Conservation (phyloP, 306 rosid species). For the Gleditsia sinensis region DNA sequence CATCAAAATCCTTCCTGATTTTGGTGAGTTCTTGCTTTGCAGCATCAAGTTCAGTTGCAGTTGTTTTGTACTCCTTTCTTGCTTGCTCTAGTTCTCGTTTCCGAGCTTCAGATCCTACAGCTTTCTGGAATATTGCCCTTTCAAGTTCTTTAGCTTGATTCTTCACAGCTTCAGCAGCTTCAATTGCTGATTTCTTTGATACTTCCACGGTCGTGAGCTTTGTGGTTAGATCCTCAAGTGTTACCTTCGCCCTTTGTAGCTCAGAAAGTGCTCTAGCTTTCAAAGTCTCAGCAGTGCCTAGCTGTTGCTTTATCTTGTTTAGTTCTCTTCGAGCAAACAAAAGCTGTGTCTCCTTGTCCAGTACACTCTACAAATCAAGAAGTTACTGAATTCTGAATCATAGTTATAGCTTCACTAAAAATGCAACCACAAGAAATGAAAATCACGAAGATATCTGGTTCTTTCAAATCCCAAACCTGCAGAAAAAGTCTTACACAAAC, state of each 20-base stretch:
- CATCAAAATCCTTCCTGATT: conserved; percentile 77
- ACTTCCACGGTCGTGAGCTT: conserved; percentile 49
- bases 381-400: not conserved
- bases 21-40: conserved; percentile 78
- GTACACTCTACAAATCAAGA: conserved; percentile 51
- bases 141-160: conserved; percentile 50
- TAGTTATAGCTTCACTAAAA: no score
- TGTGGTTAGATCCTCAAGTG: conserved; percentile 53
- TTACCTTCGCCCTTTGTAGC: conserved; percentile 64
- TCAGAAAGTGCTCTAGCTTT: conserved; percentile 60
- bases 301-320: conserved; percentile 51
- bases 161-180: conserved; percentile 55
- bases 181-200: conserved; percentile 66
- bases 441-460: no score
- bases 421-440: not conserved
- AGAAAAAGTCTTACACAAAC: conserved; percentile 8
- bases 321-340: conserved; percentile 68
- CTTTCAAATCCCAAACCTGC: not conserved
- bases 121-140: conserved; percentile 40
- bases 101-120: no score
- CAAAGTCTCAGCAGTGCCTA: conserved; percentile 45
- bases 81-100: conserved; percentile 61
- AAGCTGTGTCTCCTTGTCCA: conserved; percentile 77
- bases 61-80: conserved; percentile 52
- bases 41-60: conserved; percentile 61